These are phyloP conservation scores for Talaromyces marneffei DNA, from an alignment of 2,329 filamentous ascomycete genomes.

Conservation along the genomic window DNA sequence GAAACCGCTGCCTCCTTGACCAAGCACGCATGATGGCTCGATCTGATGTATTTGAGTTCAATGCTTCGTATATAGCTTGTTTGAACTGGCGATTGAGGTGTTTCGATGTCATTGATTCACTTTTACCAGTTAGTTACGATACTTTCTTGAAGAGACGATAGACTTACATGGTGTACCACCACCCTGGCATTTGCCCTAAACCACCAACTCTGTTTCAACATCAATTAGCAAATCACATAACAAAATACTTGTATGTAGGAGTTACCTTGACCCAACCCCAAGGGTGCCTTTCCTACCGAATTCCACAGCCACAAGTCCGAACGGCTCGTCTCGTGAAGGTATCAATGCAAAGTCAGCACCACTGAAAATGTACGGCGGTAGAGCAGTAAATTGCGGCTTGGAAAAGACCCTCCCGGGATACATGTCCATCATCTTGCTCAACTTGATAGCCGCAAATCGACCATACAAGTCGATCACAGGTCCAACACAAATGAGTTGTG, in stretches of 20 bases:
- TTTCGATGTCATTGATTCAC: constrained; percentile 52
- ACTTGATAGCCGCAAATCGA: constrained; percentile 57
- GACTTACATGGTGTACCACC: constrained; percentile 54
- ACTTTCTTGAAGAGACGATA: not conserved
- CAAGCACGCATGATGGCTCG: constrained; percentile 55
- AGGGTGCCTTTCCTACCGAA: constrained; percentile 59
- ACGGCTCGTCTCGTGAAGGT: constrained; percentile 60
- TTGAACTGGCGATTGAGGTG: constrained; percentile 58
- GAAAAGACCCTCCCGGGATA: constrained; percentile 57
- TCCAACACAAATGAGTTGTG: constrained; percentile 54
- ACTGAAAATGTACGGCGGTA: constrained; percentile 57
- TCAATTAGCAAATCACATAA: not conserved
- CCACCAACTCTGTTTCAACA: constrained; percentile 49
- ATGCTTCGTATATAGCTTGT: constrained; percentile 50
- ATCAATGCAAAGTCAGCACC: constrained; percentile 61
- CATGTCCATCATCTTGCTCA: constrained; percentile 53
- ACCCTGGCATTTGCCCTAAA: constrained; percentile 58
- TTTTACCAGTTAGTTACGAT: constrained; percentile 2
- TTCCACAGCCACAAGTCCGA: constrained; percentile 60
- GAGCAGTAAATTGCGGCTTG: constrained; percentile 57
- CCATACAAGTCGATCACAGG: constrained; percentile 59
- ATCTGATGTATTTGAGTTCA: constrained; percentile 48
- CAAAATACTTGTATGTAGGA: not conserved
- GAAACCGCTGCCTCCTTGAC: constrained; percentile 56
- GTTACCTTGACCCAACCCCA: constrained; percentile 45